Base-by-base conservation (phyloP, 139 green algal species). In the Chlamydomonas sphaeroides region DNA sequence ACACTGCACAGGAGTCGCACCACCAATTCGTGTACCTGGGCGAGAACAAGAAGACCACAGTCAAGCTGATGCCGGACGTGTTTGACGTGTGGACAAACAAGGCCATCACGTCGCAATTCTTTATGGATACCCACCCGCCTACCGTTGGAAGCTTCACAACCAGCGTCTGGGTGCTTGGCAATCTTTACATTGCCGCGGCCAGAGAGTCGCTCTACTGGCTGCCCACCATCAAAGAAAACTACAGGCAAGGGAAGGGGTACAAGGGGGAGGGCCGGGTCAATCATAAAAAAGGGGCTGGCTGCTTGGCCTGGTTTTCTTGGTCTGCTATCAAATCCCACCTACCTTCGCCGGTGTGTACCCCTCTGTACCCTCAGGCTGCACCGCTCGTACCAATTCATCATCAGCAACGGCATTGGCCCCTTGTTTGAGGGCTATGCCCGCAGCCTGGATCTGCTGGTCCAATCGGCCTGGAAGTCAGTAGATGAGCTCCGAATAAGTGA, bases 141-240 rank as follows among this genome's bases (percentile, higher is more conserved):
- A 23, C 26, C 18, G 5, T 62, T 10, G 2, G 56, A 2, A 21
- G 28, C 26, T 15, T 28, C 5, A 20, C 28, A 1, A n/a, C 62
- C 4, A 65, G 65, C 17, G 45, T 75, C 18, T 84, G 77, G 77
- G 18, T 56, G 48, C 49, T 84, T 35, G 77, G 77, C 49, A 76
- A 67, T 49, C 77, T 65, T 26, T 75, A 68, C 45, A 56, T 84
- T 32, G 77, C 77, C 0, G 63, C 77, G 1, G 65, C 77, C 1
- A 21, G 77, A 5, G 77, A 84, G 77, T 14, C 62, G 7, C n/a
- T 68, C 7, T 68, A 68, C 62, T 68, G 62, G 62, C 62, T 68
- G 62, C 62, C 62, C 1, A 25, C 15, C 3, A 68, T 68, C 32
- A 68, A 68, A n/a, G 62, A 68, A n/a, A 36, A 68, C 25, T 68